These are phyloP conservation scores for Pascua guehoae DNA, from an alignment of 1,284 basidiomycete genomes.

Conservation along the genomic window DNA sequence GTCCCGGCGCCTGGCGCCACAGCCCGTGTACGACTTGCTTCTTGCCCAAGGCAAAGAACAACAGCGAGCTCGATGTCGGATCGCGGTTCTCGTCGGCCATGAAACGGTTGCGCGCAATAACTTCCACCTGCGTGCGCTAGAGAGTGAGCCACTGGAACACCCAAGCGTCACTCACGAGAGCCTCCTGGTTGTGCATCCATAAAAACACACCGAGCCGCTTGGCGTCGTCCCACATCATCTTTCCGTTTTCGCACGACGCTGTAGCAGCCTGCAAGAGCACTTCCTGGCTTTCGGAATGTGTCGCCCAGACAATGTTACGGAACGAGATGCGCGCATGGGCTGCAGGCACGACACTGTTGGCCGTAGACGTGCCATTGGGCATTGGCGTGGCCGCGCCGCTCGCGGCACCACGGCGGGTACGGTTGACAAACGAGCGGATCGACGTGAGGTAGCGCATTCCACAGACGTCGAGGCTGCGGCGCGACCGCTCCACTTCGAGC, in stretches of 20 bases:
- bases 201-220: conserved; percentile 78
- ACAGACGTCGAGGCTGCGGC: conserved; percentile 78
- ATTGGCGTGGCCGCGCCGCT: conserved; percentile 20
- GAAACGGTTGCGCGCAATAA: conserved; percentile 89
- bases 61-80: conserved; percentile 81
- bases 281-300: conserved; percentile 87
- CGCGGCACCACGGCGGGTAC: conserved; percentile 21
- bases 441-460: conserved; percentile 86
- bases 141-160: not conserved
- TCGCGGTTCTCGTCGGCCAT: conserved; percentile 79
- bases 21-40: conserved; percentile 85
- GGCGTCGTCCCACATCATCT: conserved; percentile 84
- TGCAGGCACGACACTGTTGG: not conserved
- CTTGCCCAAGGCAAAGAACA: conserved; percentile 93
- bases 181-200: conserved; percentile 76
- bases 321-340: conserved; percentile 53
- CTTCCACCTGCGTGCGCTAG: conserved; percentile 76
- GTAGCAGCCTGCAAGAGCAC: conserved; percentile 69
- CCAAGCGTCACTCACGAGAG: conserved; percentile 58
- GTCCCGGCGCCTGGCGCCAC: conserved; percentile 93
- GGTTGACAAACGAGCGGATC: conserved; percentile 58
- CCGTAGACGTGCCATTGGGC: not conserved
- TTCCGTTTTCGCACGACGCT: conserved; percentile 64
- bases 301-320: conserved; percentile 92
- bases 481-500: conserved; percentile 83